Conservation (phyloP, 225 moss, liverwort and hornwort genomes). For the Climacium dendroides region DNA sequence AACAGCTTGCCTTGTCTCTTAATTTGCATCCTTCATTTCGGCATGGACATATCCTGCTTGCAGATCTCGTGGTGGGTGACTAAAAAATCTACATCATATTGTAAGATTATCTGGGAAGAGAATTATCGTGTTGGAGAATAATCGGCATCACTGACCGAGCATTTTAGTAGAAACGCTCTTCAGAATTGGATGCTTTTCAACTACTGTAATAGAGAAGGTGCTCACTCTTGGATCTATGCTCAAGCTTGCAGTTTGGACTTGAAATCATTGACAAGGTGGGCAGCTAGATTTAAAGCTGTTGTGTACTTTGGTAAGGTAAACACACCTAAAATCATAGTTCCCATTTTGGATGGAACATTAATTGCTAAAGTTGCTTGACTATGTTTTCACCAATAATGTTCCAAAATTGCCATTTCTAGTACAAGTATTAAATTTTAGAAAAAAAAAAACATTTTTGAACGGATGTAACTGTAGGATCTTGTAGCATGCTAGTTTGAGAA, state of each 20-base stretch:
- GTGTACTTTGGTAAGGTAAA: neutral
- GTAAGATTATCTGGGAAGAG: neutral
- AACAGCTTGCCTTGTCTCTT: neutral
- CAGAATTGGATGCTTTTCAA: neutral
- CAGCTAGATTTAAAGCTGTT: neutral
- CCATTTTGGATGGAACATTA: too few species aligned
- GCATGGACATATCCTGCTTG: neutral
- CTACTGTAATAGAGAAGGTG: neutral
- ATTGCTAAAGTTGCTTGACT: too few species aligned
- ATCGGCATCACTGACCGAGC: neutral
- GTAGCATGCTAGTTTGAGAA: too few species aligned
- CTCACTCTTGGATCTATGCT: too few species aligned
- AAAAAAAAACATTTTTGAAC: too few species aligned
- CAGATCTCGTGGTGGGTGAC: neutral
- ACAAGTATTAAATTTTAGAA: too few species aligned
- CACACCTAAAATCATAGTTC: neutral
- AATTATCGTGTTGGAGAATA: neutral
- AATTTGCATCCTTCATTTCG: neutral
- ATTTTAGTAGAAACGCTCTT: neutral
- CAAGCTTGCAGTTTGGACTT: neutral
- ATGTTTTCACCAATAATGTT: too few species aligned
- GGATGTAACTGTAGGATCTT: too few species aligned
- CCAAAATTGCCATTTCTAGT: too few species aligned
- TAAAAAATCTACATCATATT: too few species aligned
- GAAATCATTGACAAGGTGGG: neutral